Percentiles rank a stretch among this genome's conserved stretches.
Evolutionary conservation across 139 green algal species (phyloP).

Genomic region (Closterium sp.): DNA sequence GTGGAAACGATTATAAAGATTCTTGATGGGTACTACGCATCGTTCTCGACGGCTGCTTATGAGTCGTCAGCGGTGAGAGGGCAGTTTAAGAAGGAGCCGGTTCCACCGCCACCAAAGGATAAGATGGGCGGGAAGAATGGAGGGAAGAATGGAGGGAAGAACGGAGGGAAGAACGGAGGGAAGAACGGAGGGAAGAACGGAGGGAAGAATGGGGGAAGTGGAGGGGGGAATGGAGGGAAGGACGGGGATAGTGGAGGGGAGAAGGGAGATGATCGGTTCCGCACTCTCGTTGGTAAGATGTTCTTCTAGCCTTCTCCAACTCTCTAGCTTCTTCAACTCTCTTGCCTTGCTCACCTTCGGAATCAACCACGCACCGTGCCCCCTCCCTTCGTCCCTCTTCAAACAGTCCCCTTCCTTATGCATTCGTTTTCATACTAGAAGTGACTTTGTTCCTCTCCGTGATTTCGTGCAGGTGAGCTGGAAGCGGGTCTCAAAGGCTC

Average conservation of each 20-base stretch:
- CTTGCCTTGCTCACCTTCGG: no score
- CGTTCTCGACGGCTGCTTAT: neutral
- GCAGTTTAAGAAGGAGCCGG: neutral
- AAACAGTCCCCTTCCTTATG: neutral
- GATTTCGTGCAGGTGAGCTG: neutral
- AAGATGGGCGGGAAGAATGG: neutral
- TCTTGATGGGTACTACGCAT: neutral
- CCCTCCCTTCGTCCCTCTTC: neutral
- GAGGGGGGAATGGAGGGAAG: no score
- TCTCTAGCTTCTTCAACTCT: neutral
- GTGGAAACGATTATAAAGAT: neutral
- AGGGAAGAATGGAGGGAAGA: neutral
- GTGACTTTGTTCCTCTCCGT: neutral
- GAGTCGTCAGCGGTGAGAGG: neutral
- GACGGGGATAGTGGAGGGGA: no score
- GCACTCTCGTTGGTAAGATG: neutral
- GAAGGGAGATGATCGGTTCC: no score
- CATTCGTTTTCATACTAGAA: neutral
- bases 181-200: no score
- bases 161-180: no score
- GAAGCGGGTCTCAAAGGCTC: neutral
- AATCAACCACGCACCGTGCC: neutral
- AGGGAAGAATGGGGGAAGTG: no score
- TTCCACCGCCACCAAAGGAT: neutral
- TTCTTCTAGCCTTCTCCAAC: neutral